Percentiles rank a stretch among this genome's conserved stretches.
Evolutionary conservation across 2,329 filamentous ascomycete species (phyloP).

Genomic region (Trichoderma afroharzianum): DNA sequence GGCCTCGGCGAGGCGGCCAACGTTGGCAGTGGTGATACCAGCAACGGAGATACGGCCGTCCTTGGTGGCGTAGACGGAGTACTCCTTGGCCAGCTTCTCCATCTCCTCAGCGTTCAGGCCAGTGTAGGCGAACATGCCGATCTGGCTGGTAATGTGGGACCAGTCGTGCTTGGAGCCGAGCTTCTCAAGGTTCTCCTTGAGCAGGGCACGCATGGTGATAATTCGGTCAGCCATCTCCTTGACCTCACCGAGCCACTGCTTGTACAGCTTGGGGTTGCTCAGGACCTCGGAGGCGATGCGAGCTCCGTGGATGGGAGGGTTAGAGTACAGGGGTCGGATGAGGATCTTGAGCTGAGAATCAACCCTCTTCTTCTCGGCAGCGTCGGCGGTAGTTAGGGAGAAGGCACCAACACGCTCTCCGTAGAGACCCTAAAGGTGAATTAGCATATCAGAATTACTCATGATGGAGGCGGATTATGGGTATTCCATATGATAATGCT

Average conservation of each 20-base stretch:
- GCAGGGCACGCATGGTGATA: constrained; percentile 92
- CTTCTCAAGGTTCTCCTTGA: constrained; percentile 93
- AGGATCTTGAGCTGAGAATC: constrained; percentile 99
- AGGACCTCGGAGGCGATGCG: constrained; percentile 91
- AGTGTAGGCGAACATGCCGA: constrained; percentile 99
- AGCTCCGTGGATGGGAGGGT: constrained; percentile 94
- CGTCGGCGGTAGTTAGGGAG: constrained; percentile 79
- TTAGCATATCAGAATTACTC: accelerated
- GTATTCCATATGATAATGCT: constrained; percentile 21
- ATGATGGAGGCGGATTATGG: neutral
- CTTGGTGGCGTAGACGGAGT: constrained; percentile 96
- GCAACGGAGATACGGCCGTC: constrained; percentile 84
- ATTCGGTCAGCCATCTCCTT: constrained; percentile 99
- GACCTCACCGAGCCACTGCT: constrained; percentile 94
- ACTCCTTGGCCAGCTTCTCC: constrained; percentile 85
- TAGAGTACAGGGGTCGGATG: constrained; percentile 95
- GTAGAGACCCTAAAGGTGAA: constrained; percentile 72
- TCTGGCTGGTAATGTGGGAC: constrained; percentile 98
- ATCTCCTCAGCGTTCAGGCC: constrained; percentile 89
- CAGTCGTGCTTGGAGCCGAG: constrained; percentile 96
- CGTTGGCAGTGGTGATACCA: constrained; percentile 76
- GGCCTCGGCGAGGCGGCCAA: constrained; percentile 74
- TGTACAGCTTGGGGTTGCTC: constrained; percentile 76
- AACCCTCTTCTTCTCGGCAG: constrained; percentile 90
- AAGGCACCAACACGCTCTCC: constrained; percentile 97